Evolutionary conservation across 2,329 filamentous ascomycete genomes (phyloP).

Genomic region (Orbilia brochopaga): DNA sequence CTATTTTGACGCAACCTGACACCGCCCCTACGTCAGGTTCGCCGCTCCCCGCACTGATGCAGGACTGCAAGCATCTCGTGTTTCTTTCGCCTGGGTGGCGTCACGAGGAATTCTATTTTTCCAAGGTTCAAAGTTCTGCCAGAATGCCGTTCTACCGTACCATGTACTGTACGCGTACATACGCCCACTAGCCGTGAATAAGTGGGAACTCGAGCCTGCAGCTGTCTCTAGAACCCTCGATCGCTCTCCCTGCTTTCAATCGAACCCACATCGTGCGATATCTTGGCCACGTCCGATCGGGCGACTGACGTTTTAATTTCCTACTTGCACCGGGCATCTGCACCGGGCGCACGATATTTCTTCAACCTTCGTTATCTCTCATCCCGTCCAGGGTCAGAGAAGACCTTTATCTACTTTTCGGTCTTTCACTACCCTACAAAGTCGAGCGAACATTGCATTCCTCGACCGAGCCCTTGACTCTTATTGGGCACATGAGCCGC

Average conservation of each 20-base stretch:
- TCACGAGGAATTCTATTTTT: constrained; percentile 33
- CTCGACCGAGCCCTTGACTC: constrained; percentile 22
- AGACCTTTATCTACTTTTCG: not conserved
- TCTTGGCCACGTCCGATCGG: not conserved
- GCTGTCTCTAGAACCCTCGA: not conserved
- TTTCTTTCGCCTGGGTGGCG: constrained; percentile 22
- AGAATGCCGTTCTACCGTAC: not conserved
- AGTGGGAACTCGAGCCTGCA: too few relatives aligned
- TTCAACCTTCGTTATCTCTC: too few relatives aligned
- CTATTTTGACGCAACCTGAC: constrained; percentile 40
- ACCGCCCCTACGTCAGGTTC: constrained; percentile 41
- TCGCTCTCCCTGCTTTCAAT: not conserved
- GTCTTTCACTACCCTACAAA: constrained; percentile 8
- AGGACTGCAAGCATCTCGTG: constrained; percentile 8
- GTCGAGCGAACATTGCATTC: not conserved
- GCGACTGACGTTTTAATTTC: not conserved
- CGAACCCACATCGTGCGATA: not conserved
- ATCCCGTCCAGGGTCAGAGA: too few relatives aligned
- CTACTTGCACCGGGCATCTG: too few relatives aligned
- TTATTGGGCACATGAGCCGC: constrained; percentile 46
- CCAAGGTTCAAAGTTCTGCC: constrained; percentile 1
- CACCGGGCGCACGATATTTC: too few relatives aligned
- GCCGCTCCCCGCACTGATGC: constrained; percentile 18
- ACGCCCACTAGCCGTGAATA: too few relatives aligned
- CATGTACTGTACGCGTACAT: too few relatives aligned